Evolutionary conservation across 2,329 filamentous ascomycete species (phyloP), one percentile per base, ranked within the genome.

Genomic region (Calonectria montana): DNA sequence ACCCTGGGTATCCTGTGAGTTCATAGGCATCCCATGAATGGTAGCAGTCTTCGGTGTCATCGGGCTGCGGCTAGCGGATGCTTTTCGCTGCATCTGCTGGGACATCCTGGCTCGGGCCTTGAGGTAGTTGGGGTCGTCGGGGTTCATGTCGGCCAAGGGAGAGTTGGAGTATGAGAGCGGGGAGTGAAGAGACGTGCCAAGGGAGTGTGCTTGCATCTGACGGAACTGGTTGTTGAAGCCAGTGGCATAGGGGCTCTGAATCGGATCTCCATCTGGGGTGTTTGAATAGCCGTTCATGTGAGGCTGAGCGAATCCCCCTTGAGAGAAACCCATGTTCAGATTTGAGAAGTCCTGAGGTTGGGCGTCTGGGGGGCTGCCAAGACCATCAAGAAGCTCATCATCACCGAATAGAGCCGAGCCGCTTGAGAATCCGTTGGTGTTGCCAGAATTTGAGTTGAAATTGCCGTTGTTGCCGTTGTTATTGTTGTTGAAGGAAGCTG

Each of bases 231-330:
- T 93, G 86, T 92, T 93, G 86, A 96, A 97, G 80, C 90, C 92
- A 77, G 93, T 91, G 48, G 94, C 90, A 80, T 95, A 98, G 0
- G 96, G 96, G 79, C 95, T 98, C 80, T 97, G 94, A 72, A 98
- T 96, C 7, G 96, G 95, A 65, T 95, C 93, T 65, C 95, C 95
- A 73, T 98, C 96, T 4, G 96, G 96, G 2, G 96, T 98, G 82
- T 94, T 94, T 23, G 96, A 98, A 83, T 94, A 98, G 73, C 94
- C 91, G 80, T 94, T 93, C 80, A 95, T 91, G 70, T 93, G 92
- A 59, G 89, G 86, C 72, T 92, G 90, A 75, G 94, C 92, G 67
- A 83, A 92, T 21, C 89, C 85, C 62, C 85, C 85, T 67, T 90
- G 88, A 37, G 85, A 81, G 76, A 89, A 92, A 72, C 87, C 86